Evolutionary conservation across 495 filamentous ascomycete genomes (phyloP).

Genomic region (Aspergillus conjunctus): DNA sequence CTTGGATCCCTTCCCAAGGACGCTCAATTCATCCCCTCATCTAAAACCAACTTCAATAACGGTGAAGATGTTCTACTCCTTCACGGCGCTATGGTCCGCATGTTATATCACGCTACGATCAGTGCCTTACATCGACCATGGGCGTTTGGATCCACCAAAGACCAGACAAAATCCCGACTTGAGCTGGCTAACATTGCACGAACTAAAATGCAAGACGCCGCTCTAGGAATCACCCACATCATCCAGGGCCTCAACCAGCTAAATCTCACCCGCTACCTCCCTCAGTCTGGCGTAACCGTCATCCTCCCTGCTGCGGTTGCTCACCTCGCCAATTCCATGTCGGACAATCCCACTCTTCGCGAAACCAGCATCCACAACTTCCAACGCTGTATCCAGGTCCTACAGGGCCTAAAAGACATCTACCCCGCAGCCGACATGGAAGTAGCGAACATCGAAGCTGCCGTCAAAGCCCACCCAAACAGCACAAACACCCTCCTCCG

Average conservation of each 20-base stretch:
- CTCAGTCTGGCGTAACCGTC: conserved; percentile 83
- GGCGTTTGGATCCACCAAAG: conserved; percentile 56
- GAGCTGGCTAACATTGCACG: conserved; percentile 57
- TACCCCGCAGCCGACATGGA: conserved; percentile 84
- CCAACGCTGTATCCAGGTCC: conserved; percentile 75
- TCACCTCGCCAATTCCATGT: conserved; percentile 82
- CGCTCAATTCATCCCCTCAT: conserved; percentile 43
- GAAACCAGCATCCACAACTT: conserved; percentile 70
- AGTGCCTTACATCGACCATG: conserved; percentile 84
- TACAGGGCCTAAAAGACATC: conserved; percentile 74
- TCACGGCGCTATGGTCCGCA: conserved; percentile 75
- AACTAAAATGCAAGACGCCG: conserved; percentile 72
- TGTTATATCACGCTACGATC: conserved; percentile 83
- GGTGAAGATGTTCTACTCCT: conserved; percentile 63
- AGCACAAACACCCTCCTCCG: conserved; percentile 36
- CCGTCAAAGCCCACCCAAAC: conserved; percentile 58
- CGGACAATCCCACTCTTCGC: conserved; percentile 64
- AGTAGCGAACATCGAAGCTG: conserved; percentile 77
- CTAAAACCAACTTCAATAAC: conserved; percentile 37
- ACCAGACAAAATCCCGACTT: conserved; percentile 42
- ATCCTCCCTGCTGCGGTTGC: conserved; percentile 85
- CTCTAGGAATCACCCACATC: conserved; percentile 74
- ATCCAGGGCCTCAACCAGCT: conserved; percentile 67
- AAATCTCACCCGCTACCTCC: conserved; percentile 72
- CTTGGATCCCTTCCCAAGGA: conserved; percentile 62